Evolutionary conservation across 225 moss, liverwort and hornwort genomes (phyloP), one percentile per base, ranked within the genome.

Genomic region (Physcomitrium patens): DNA sequence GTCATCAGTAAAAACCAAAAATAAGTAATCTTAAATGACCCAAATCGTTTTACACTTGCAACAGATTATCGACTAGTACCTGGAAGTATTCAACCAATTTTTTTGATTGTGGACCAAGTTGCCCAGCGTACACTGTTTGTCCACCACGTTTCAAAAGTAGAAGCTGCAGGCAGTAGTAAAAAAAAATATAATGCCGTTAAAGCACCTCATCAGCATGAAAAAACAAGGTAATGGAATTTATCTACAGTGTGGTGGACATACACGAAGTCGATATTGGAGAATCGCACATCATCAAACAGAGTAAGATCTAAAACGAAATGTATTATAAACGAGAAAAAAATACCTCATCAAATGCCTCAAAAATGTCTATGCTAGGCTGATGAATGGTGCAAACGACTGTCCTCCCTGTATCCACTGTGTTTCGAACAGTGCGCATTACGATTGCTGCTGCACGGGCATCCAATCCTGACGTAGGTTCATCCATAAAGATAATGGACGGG

Each of bases 291-390:
- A 37, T 37, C 31, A 37, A 4, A 7, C 4, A 7, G 4, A 37
- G 7, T 37, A 37, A 4, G 31, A 37, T 2, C 7, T 7, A 37
- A 37, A 37, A 37, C 31, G 31, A 37, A 37, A 37, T 37, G 31
- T 4, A 7, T 4, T 37, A 37, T 37, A 37, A 37, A 37, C 31
- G 7, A 0, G 31, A 37, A 37, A 37, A 4, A 2, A 7, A 22
- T 55, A 55, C 55, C 55, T 55, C 73, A 43, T 73, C 73, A 22
- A 64, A 73, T 15, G 73, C 18, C 52, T 73, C 73, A 53, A 73
- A 73, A 18, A 73, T 73, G 41, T 73, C 63, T 17, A 73, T 60
- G 49, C 73, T 73, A 6, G 63, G 73, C 23, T 73, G 73, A 27
- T 63, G 52, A 22, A 64, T 73, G 1, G 73, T 73, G 23, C 73